Conservation (phyloP, 2,329 filamentous ascomycete species). For the Cladosporium sp. region DNA sequence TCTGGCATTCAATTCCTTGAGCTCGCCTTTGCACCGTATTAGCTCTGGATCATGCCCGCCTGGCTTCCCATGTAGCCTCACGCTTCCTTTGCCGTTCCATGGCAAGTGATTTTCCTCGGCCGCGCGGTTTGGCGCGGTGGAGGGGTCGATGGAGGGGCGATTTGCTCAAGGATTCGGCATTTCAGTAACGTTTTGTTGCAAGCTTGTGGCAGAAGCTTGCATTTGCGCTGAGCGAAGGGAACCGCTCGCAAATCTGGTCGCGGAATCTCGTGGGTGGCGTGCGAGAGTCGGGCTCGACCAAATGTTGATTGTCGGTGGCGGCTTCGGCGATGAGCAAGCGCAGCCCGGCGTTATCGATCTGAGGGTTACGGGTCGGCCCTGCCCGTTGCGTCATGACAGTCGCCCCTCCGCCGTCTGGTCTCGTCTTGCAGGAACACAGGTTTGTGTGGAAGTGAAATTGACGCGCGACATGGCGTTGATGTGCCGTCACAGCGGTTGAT, state of each 20-base stretch:
- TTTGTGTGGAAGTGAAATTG: no score
- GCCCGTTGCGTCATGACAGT: no score
- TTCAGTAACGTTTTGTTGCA: constrained; percentile 22
- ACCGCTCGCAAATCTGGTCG: background rate
- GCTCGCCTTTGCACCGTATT: constrained; percentile 58
- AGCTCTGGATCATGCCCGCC: constrained; percentile 8
- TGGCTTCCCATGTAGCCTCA: constrained; percentile 21
- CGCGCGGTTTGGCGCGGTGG: constrained; percentile 21
- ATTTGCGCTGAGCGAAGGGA: constrained; percentile 21
- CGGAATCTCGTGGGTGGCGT: background rate
- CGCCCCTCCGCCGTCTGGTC: no score
- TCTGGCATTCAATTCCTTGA: constrained; percentile 79
- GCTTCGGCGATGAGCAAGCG: background rate
- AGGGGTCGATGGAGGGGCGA: constrained; percentile 17
- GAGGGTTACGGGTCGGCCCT: no score
- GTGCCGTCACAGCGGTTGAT: no score
- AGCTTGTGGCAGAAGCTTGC: constrained; percentile 30
- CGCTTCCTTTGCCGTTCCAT: constrained; percentile 48
- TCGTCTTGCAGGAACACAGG: no score
- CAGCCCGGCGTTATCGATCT: background rate
- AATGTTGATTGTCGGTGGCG: constrained; percentile 2
- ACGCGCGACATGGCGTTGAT: no score
- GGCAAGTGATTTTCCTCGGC: constrained; percentile 24
- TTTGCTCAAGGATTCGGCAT: constrained; percentile 31
- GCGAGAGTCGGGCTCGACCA: background rate